Base-by-base conservation (phyloP, 169 alveolate genomes). In the Plasmodium gonderi region DNA sequence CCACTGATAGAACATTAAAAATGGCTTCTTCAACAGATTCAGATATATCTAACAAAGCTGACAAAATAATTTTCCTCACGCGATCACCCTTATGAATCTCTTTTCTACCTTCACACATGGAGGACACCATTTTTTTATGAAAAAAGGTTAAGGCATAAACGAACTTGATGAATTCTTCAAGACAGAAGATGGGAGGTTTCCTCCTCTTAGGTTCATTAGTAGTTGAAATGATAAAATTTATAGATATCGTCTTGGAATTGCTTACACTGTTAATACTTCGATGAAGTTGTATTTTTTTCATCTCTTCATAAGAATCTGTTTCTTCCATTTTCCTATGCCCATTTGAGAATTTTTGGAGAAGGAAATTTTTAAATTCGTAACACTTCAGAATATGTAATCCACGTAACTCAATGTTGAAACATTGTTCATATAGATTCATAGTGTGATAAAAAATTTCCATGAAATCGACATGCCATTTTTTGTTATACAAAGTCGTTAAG, bases 111-210 rank as follows among this genome's bases (percentile, higher is more conserved):
- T 65, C 69, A 40, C 38, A n/a, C 12, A 14, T 23, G 0, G 89
- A 23, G 14, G 31, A 26, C 0, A 6, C 36, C 11, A 51, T 3
- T 72, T 72, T 36, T 49, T 72, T 83, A 11, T 83, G 54, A 72
- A 45, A 83, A 49, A 69, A 83, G 29, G 81, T 26, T 8, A 83
- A 31, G 1, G 83, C 38, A 51, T 83, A 47, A 5, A 60, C 0
- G 44, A 83, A 29, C 54, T 83, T 83, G 6, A 74, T 74, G 9
- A 83, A 14, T 17, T 83, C 92, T 26, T 83, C 92, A 5, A 83
- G 20, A 3, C 11, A 6, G 14, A 83, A 76, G 17, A 31, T 14
- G 42, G 20, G 1, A 9, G 8, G 17, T n/a, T n/a, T n/a, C 2
- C 26, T 20, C 36, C 40, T 31, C 31, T 7, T n/a, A 3, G 9